These are phyloP conservation scores for Sugiyamaella neomexicana DNA, from an alignment of 1,139 yeast species.

Conservation along the genomic window DNA sequence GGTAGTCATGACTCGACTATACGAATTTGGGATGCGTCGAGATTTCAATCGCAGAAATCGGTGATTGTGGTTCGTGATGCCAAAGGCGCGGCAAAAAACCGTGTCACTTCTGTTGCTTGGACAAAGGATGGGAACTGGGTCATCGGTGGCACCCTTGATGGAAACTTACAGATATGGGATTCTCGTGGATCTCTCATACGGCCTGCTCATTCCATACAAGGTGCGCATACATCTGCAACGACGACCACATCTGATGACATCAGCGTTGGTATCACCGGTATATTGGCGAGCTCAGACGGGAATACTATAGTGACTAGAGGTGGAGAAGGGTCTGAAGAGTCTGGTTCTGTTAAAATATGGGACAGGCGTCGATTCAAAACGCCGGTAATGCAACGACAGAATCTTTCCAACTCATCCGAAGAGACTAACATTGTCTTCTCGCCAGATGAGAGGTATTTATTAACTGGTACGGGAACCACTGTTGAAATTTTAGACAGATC, in stretches of 20 bases:
- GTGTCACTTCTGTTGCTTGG: constrained; percentile 32
- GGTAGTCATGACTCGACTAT: constrained; percentile 40
- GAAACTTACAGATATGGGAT: constrained; percentile 38
- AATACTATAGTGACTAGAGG: constrained; percentile 35
- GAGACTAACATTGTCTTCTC: constrained; percentile 33
- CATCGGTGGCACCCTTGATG: constrained; percentile 35
- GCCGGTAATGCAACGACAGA: constrained; percentile 38
- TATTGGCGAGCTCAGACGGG: constrained; percentile 23
- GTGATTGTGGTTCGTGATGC: constrained; percentile 37
- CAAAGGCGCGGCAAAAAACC: constrained; percentile 31
- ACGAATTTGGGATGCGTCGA: constrained; percentile 41
- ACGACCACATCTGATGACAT: constrained; percentile 25
- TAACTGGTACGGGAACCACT: constrained; percentile 32
- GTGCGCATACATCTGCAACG: constrained; percentile 30
- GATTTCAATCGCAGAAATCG: constrained; percentile 32
- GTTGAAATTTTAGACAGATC: constrained; percentile 42
- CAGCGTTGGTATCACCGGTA: constrained; percentile 21
- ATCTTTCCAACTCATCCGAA: constrained; percentile 30
- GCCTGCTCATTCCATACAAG: constrained; percentile 33
- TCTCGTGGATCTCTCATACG: constrained; percentile 35
- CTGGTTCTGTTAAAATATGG: constrained; percentile 39
- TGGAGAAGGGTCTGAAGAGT: constrained; percentile 30
- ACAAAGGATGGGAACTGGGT: constrained; percentile 29
- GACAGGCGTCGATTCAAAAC: constrained; percentile 39
- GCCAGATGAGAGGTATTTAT: constrained; percentile 34